Base-by-base conservation (phyloP, 257 asterid genomes). In the Phtheirospermum japonicum region DNA sequence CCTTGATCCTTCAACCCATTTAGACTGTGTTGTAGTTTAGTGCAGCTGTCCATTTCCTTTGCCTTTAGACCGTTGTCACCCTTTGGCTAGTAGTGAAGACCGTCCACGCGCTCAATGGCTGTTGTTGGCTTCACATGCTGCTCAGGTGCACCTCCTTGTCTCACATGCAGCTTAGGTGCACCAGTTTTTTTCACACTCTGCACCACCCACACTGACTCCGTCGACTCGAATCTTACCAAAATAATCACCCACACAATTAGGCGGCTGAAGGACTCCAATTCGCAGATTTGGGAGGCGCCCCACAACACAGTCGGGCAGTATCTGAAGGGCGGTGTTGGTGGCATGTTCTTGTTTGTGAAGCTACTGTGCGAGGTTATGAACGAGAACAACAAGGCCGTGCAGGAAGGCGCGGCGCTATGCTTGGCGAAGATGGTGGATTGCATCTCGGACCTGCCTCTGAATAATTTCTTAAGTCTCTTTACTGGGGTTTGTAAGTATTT, bases 331-430 rank as follows among this genome's bases (percentile, higher is more conserved):
- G 85, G 86, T n/a, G n/a, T n/a, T n/a, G n/a, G n/a, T n/a, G n/a
- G n/a, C 4, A 90, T 85, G 2, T 83, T 92, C 0, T 65, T 93
- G 75, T 93, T 93, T 64, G 83, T 77, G 74, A 93, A 82, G 87
- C 97, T 97, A 2, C 65, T 93, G 76, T 89, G 89, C 55, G 99
- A 93, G 73, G 87, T 89, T 30, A 87, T 93, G 99, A 74, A 75
- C 43, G 99, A 93, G 90, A 93, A 83, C 64, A 89, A 76, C 71
- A 93, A 89, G 73, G 79, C 76, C 16, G 97, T 90, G n/a, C 99
- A 93, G 64, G 84, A 87, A 8, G 99, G 92, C 31, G 99, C 97
- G 0, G 94, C 95, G 1, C 49, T 85, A 83, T 87, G 95, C 65
- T 76, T 93, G 84, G 88, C 97, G 7, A 93, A 80, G 73, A 81